Evolutionary conservation across 306 rosid genomes (phyloP).

Genomic region (Trifolium subterraneum): DNA sequence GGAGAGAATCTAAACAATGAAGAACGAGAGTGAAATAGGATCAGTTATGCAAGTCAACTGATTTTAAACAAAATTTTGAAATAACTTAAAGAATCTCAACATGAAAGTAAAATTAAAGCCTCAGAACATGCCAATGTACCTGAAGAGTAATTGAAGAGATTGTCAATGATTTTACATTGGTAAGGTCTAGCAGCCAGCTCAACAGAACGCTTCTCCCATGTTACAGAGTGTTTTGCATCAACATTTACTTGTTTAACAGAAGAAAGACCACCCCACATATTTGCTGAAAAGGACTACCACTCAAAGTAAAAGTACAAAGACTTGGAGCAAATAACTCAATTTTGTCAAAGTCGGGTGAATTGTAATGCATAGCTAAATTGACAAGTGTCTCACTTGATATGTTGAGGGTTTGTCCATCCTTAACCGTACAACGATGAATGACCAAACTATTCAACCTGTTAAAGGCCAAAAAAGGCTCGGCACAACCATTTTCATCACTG

Average conservation of each 20-base stretch:
- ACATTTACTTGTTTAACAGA: neutral
- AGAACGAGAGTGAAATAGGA: neutral
- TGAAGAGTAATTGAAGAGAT: constrained; percentile 32
- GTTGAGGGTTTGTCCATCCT: constrained; percentile 11
- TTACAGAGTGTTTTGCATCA: neutral
- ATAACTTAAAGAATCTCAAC: neutral
- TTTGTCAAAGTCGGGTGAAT: neutral
- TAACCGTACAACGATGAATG: neutral
- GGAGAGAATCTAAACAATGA: constrained; percentile 32
- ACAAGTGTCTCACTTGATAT: neutral
- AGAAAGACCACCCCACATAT: constrained; percentile 14
- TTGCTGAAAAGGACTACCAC: neutral
- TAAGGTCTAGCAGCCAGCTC: constrained; percentile 12
- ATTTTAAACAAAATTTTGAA: neutral
- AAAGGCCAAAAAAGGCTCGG: constrained; percentile 14
- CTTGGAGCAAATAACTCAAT: constrained; percentile 16
- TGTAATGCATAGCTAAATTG: neutral
- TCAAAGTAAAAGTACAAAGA: neutral
- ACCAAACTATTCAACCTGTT: constrained; percentile 25
- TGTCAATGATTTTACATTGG: constrained; percentile 7
- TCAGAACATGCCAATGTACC: constrained; percentile 26
- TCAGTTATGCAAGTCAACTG: neutral
- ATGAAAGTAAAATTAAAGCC: neutral
- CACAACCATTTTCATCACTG: neutral
- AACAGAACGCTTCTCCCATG: neutral